phyloP scores from a whole-genome alignment of 768 basidiomycete species.

The Naganishia friedmannii region DNA sequence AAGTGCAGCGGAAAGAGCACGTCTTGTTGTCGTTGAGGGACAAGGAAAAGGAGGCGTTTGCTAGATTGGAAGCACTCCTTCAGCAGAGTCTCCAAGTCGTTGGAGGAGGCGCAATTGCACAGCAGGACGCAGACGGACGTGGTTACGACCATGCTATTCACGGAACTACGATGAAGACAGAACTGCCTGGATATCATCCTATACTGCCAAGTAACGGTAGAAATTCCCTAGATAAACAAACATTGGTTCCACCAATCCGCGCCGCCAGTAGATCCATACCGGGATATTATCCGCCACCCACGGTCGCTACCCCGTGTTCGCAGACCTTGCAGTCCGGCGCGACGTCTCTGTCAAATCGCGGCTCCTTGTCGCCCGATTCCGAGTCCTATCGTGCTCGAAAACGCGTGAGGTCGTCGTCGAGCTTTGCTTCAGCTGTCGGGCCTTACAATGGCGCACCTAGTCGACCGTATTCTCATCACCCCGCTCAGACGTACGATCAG shows the following conservation, averaged over 20 bases:
- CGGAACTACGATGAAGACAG: neutral
- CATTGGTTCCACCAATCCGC: neutral
- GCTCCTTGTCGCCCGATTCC: neutral
- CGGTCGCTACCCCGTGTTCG: neutral
- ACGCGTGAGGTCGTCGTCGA: conserved; percentile 3
- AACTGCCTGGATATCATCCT: neutral
- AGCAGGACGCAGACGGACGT: neutral
- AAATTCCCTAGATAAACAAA: neutral
- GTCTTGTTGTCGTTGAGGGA: conserved; percentile 4
- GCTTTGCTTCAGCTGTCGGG: neutral
- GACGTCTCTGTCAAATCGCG: too few species aligned
- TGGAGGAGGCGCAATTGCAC: neutral
- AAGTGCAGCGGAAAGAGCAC: conserved; percentile 14
- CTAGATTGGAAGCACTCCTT: conserved; percentile 2
- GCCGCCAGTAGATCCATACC: neutral
- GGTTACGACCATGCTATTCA: too few species aligned
- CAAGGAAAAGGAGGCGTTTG: conserved; percentile 15
- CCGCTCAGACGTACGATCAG: neutral
- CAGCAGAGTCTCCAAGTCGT: conserved; percentile 10
- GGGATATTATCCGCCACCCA: neutral
- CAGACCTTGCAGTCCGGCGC: neutral
- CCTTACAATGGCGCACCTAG: neutral
- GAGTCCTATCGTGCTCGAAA: conserved; percentile 17
- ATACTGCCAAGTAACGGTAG: neutral
- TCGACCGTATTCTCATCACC: neutral